Base-by-base conservation (phyloP, 208 protist species). In the Leishmania amazonensis region DNA sequence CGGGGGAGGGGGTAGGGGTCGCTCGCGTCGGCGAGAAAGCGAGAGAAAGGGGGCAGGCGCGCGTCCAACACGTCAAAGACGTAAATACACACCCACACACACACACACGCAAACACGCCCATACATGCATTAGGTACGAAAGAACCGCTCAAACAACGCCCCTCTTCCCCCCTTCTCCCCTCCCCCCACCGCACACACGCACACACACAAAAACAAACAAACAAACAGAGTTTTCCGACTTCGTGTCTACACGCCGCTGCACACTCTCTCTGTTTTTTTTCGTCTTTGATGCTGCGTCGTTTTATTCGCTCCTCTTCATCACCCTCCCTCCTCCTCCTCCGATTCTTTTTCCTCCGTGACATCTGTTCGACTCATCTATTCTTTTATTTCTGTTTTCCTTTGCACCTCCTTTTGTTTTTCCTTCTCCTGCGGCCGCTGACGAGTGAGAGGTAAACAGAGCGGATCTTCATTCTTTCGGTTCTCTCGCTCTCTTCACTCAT, bases 351-450 rank as follows among this genome's bases (percentile, higher is more conserved):
- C 3, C 38, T 24, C 3, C 13, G 17, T 67, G 71, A 65, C 19
- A 24, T 57, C 57, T 81, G 70, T 11, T 58, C 73, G 19, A 54
- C 49, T 51, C 42, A 35, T 17, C 57, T 57, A 78, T 78, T 65
- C 31, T 24, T 65, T 78, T 24, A 38, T 7, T 54, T 21, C 65
- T 1, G 1, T 11, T 71, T 71, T 71, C 13, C 21, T 71, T 71
- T 11, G 13, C 45, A 13, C 24, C 3, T 62, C 0, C 57, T n/a
- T n/a, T 7, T 8, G 28, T 6, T 71, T 40, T n/a, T 38, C 68
- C 17, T 62, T 67, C 60, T 31, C 60, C 1, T 15, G 60, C 60
- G n/a, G n/a, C 6, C 9, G 60, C 60, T 67, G 15, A 67, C 3
- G 60, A 67, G 60, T 17, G 3, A 35, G 3, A 35, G n/a, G 60